phyloP scores from a whole-genome alignment of 2,329 filamentous ascomycete genomes.

The Xylaria sp. region DNA sequence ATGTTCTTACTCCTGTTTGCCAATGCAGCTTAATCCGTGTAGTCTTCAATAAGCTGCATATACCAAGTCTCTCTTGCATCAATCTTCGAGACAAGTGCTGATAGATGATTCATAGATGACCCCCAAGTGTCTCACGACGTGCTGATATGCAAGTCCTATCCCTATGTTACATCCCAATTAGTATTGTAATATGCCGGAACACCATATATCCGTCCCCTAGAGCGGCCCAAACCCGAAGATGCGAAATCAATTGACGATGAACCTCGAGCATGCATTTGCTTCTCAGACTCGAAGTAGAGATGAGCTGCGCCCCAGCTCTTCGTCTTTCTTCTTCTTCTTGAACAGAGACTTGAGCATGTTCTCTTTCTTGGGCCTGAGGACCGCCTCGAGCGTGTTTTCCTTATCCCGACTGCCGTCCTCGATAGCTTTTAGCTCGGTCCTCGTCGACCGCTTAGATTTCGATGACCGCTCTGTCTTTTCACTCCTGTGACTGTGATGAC shows the following conservation, averaged over 20 bases:
- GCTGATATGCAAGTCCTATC: slow-evolving; percentile 4
- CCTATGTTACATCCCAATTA: slow-evolving; percentile 7
- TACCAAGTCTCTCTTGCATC: background rate
- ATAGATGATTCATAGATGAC: background rate
- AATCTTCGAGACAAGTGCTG: background rate
- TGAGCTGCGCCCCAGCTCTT: slow-evolving; percentile 27
- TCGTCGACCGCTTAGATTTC: slow-evolving; percentile 39
- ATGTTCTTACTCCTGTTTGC: background rate
- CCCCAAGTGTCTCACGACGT: background rate
- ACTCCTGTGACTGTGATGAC: slow-evolving; percentile 43
- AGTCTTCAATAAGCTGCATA: background rate
- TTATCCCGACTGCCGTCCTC: slow-evolving; percentile 46
- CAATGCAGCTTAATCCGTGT: background rate
- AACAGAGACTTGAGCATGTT: slow-evolving; percentile 66
- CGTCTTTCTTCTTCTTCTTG: slow-evolving; percentile 57
- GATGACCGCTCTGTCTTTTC: slow-evolving; percentile 42
- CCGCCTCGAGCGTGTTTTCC: slow-evolving; percentile 44
- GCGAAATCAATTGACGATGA: background rate
- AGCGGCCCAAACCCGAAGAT: background rate
- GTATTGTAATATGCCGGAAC: background rate
- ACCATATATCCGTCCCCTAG: background rate
- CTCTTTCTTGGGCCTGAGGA: slow-evolving; percentile 52
- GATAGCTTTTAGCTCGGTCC: slow-evolving; percentile 40
- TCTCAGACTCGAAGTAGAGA: slow-evolving; percentile 7
- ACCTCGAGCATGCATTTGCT: background rate